Evolutionary conservation across 2,329 filamentous ascomycete genomes (phyloP).

Genomic region (Cladosporium austrohemisphaericum): DNA sequence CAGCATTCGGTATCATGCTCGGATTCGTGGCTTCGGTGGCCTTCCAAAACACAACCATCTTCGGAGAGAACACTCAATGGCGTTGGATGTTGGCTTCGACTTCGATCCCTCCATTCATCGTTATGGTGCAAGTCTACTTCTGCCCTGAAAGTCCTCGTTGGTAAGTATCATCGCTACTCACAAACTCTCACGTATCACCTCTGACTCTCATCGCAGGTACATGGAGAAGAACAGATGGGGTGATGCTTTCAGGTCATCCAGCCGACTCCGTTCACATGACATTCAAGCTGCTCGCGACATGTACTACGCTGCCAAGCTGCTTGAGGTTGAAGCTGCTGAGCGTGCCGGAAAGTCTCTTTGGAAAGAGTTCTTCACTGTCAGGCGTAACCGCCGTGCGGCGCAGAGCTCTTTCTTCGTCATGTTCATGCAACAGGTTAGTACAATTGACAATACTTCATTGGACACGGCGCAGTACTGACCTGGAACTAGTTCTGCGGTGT

Average conservation of each 20-base stretch:
- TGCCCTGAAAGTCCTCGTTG: slow-evolving; percentile 42
- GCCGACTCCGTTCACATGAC: slow-evolving; percentile 32
- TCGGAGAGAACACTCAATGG: slow-evolving; percentile 25
- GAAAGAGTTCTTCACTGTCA: slow-evolving; percentile 34
- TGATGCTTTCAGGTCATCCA: slow-evolving; percentile 36
- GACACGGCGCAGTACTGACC: slow-evolving; percentile 14
- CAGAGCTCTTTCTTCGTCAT: slow-evolving; percentile 33
- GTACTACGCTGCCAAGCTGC: slow-evolving; percentile 34
- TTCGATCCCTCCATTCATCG: slow-evolving; percentile 33
- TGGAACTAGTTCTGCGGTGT: slow-evolving; percentile 17
- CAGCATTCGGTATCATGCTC: slow-evolving; percentile 44
- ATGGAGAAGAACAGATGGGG: slow-evolving; percentile 38
- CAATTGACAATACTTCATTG: no score
- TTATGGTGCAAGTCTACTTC: slow-evolving; percentile 35
- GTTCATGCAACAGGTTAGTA: slow-evolving; percentile 33
- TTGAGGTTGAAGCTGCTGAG: slow-evolving; percentile 36
- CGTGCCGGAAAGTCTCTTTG: slow-evolving; percentile 38
- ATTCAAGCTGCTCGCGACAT: slow-evolving; percentile 41
- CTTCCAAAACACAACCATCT: slow-evolving; percentile 31
- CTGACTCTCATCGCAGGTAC: no score
- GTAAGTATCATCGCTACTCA: slow-evolving; percentile 21
- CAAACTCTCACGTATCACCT: no score
- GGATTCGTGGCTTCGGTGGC: slow-evolving; percentile 40
- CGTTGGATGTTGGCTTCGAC: slow-evolving; percentile 37
- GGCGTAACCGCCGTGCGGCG: slow-evolving; percentile 30